phyloP scores from a whole-genome alignment of 495 filamentous ascomycete genomes.

The Aspergillus cavernicola region DNA sequence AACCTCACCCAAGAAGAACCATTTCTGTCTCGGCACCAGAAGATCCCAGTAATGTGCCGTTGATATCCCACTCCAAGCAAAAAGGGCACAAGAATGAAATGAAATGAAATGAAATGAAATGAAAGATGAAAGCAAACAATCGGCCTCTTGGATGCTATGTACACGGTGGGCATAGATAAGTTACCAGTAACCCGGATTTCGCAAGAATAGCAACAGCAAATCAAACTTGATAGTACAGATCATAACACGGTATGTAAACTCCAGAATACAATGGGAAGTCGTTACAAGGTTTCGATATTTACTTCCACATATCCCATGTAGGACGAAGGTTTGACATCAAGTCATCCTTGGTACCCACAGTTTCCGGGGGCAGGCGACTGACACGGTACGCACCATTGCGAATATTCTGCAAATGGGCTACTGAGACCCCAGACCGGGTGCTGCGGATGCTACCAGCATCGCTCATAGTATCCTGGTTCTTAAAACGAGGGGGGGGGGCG shows the following conservation, averaged over 20 bases:
- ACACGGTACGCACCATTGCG: constrained; percentile 87
- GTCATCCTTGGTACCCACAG: constrained; percentile 77
- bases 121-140: constrained; percentile 4
- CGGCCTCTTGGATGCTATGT: constrained; percentile 18
- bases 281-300: constrained; percentile 23
- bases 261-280: constrained; percentile 31
- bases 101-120: not conserved
- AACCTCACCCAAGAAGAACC: not conserved
- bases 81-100: constrained; percentile 7
- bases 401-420: constrained; percentile 67
- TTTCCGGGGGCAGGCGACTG: constrained; percentile 76
- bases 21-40: not conserved
- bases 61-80: constrained; percentile 19
- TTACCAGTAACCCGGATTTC: constrained; percentile 23
- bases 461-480: constrained; percentile 64
- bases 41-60: not conserved
- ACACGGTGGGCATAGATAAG: constrained; percentile 13
- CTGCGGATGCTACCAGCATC: constrained; percentile 90
- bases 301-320: constrained; percentile 62
- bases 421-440: constrained; percentile 74
- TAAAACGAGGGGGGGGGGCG: constrained; percentile 86
- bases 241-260: constrained; percentile 29
- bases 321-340: constrained; percentile 69
- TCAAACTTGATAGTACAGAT: constrained; percentile 26
- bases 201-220: constrained; percentile 22